phyloP scores from a whole-genome alignment of 2,329 filamentous ascomycete species.

The Cryphonectria nitschkei region DNA sequence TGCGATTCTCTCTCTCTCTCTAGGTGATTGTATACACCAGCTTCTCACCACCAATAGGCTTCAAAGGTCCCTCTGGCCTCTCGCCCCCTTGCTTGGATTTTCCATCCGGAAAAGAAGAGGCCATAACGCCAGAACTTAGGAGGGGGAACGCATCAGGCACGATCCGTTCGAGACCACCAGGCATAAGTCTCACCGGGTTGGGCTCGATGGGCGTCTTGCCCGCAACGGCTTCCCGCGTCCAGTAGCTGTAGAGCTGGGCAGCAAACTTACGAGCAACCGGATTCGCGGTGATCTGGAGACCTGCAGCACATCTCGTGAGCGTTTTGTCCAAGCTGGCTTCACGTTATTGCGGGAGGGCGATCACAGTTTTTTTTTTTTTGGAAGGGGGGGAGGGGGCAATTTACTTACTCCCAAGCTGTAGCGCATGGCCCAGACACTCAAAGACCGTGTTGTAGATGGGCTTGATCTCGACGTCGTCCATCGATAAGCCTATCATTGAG shows the following conservation, averaged over 20 bases:
- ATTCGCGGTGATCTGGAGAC: neutral
- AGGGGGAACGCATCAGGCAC: constrained; percentile 35
- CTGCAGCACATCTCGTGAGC: neutral
- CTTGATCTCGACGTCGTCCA: constrained; percentile 30
- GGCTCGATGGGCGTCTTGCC: constrained; percentile 32
- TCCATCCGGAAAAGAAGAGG: neutral
- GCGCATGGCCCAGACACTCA: constrained; percentile 42
- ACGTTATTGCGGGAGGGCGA: no score
- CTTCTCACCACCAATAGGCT: constrained; percentile 12
- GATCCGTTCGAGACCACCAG: constrained; percentile 36
- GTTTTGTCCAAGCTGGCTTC: neutral
- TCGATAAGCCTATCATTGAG: neutral
- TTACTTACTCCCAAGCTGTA: neutral
- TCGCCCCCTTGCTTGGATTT: neutral
- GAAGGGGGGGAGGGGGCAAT: no score
- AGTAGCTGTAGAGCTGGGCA: constrained; percentile 40
- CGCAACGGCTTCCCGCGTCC: constrained; percentile 31
- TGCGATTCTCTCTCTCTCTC: neutral
- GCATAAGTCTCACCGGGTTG: constrained; percentile 38
- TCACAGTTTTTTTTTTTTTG: no score
- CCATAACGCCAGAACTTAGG: constrained; percentile 20
- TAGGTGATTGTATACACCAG: constrained; percentile 4
- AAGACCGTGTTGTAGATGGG: constrained; percentile 46
- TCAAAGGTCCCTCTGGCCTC: neutral
- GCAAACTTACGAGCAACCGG: constrained; percentile 34